These are phyloP conservation scores for Cercospora zeae-maydis DNA, from an alignment of 2,329 filamentous ascomycete species.

Conservation along the genomic window DNA sequence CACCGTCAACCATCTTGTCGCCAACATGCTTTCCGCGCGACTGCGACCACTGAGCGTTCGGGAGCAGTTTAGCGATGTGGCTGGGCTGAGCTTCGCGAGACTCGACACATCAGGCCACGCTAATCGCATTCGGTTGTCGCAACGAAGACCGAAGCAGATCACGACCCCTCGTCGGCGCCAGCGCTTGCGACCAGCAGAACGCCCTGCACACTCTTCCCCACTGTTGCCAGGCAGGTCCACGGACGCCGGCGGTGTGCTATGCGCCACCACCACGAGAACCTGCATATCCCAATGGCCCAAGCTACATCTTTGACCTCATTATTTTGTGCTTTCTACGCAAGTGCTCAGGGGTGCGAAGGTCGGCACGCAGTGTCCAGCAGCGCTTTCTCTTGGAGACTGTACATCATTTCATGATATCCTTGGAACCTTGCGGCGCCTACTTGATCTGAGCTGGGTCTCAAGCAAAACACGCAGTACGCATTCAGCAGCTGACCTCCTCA, in stretches of 20 bases:
- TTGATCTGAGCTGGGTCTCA: not conserved
- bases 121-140: slow-evolving; percentile 1
- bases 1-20: not conserved
- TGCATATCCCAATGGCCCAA: slow-evolving; percentile 2
- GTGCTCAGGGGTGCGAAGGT: not conserved
- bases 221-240: not conserved
- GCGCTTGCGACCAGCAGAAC: not conserved
- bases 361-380: not conserved
- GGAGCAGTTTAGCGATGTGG: not conserved
- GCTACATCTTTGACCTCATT: not conserved
- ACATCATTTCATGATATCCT: not conserved
- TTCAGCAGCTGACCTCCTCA: not conserved
- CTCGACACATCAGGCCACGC: not conserved
- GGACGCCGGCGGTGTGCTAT: not conserved
- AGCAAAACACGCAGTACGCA: not conserved
- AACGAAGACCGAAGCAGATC: not conserved
- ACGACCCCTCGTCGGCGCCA: not conserved
- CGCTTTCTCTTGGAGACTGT: not conserved
- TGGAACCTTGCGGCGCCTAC: not conserved
- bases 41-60: not conserved
- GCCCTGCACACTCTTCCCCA: not conserved
- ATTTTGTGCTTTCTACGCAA: not conserved
- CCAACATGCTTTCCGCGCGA: not conserved
- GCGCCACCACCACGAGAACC: not conserved
- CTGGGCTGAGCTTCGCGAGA: not conserved